Base-by-base conservation (phyloP, 108 stramenopile genomes). In the Seminavis robusta region DNA sequence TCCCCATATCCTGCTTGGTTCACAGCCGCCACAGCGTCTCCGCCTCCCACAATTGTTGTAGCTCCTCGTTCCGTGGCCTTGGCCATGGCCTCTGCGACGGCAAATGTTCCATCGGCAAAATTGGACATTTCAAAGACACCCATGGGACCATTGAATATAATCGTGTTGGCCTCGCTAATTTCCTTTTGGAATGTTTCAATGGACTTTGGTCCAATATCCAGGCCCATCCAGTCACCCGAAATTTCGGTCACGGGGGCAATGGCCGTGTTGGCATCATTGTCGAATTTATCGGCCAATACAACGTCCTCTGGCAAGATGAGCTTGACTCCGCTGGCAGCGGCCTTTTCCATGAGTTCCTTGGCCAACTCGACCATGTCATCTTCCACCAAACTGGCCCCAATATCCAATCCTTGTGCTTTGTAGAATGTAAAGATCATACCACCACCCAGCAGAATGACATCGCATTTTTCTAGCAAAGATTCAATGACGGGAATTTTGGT, bases 381-480 rank as follows among this genome's bases (percentile, higher is more conserved):
- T 59, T 98, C 98, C 6, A 97, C 65, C 61, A 97, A 48, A 9
- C 82, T 85, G 6, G 73, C 76, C 20, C 97, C 95, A 63, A 95
- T 88, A 59, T 90, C 77, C 43, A 89, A 80, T 4, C 97, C 96
- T 33, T 87, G 54, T n/a, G 95, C 96, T 76, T 90, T 91, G 67
- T 95, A 96, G 68, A 99, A 98, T 23, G 99, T 98, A 72, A 98
- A 98, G 42, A 96, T 95, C 98, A 99, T 98, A 46, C 96, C 99
- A 2, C 98, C 98, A 39, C 98, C 95, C 52, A 98, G 66, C 53
- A 98, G 64, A 43, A 98, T 90, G 13, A 69, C 71, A 66, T 99
- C 96, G 56, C 94, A 95, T 59, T 98, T 98, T 25, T 96, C 94
- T 55, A 99, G 77, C 28, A 99, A 74, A 29, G 83, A 84, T 69